Evolutionary conservation across 1,284 basidiomycete genomes (phyloP), one percentile per base, ranked within the genome.

Genomic region (Abortiporus biennis): DNA sequence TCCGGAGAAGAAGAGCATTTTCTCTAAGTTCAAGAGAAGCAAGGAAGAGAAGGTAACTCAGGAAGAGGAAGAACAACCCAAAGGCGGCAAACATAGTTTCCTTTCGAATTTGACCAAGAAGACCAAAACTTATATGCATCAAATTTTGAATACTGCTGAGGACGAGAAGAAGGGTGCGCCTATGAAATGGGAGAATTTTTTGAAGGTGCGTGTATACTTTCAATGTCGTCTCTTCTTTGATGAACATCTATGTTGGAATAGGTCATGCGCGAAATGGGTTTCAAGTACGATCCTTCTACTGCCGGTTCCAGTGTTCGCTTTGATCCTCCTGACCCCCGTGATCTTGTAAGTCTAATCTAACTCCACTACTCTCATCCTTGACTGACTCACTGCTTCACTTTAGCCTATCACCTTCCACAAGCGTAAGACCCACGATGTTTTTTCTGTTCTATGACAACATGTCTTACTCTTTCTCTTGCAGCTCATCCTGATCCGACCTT

Each of bases 271-370:
- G 83, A 85, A 42, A 78, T 89, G 73, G 85, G 85, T 32, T 89
- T 89, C 60, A 61, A 62, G 1, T 79, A 79, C 48, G 78, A 81
- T 54, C 80, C 78, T 15, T 78, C 76, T 45, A 86, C 84, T 11
- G 85, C 85, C 16, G 85, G 85, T 2, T 89, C 86, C 9, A 85
- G 84, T 58, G 86, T 89, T 21, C 74, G 85, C 20, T 89, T 89
- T 53, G 79, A 85, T 57, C 85, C 85, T 32, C 84, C 81, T 6
- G 65, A 78, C 52, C 62, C 63, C 45, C 64, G 61, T 35, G 80
- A 82, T 52, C 65, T 59, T 52, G 80, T 81, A 49, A 55, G 76
- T 57, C 27, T 9, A n/a, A n/a, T n/a, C n/a, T n/a, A n/a, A n/a
- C n/a, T 15, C 32, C n/a, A 11, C 9, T 34, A 32, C 16, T 32